Evolutionary conservation across 257 asterid genomes (phyloP).

Genomic region (Plantago major): DNA sequence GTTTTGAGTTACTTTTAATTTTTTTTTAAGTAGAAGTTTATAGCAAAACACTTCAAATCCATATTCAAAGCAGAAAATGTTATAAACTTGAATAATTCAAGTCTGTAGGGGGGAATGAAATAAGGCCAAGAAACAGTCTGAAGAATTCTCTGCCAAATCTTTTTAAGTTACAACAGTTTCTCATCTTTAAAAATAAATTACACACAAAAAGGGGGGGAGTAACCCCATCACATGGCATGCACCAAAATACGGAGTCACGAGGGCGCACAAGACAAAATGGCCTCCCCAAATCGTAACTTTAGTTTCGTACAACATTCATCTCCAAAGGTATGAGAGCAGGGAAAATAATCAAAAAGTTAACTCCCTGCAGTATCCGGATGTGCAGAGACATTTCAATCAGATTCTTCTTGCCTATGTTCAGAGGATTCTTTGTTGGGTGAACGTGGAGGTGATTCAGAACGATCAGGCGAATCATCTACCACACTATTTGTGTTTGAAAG

Average conservation of each 20-base stretch:
- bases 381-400: slow-evolving; percentile 26
- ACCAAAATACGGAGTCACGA: slow-evolving; percentile 10
- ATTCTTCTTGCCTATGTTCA: slow-evolving; percentile 29
- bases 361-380: slow-evolving; percentile 8
- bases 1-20: too few relatives aligned
- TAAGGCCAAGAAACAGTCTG: not conserved
- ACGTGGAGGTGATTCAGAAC: slow-evolving; percentile 28
- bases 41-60: too few relatives aligned
- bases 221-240: slow-evolving; percentile 10
- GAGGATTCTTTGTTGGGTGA: slow-evolving; percentile 31
- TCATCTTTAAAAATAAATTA: slow-evolving; percentile 1
- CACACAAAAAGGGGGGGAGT: slow-evolving; percentile 12
- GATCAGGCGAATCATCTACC: slow-evolving; percentile 29
- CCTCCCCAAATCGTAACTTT: slow-evolving; percentile 18
- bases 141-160: slow-evolving; percentile 3
- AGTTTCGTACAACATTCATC: slow-evolving; percentile 27
- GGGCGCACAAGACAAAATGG: slow-evolving; percentile 8
- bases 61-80: too few relatives aligned
- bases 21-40: too few relatives aligned
- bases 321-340: slow-evolving; percentile 16
- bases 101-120: slow-evolving; percentile 1
- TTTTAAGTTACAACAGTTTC: slow-evolving; percentile 2
- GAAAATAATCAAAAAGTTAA: slow-evolving; percentile 7
- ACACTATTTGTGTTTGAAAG: slow-evolving; percentile 16
- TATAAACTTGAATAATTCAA: too few relatives aligned